Evolutionary conservation across 306 rosid species (phyloP), one percentile per base, ranked within the genome.

Genomic region (Notholithocarpus densiflorus): DNA sequence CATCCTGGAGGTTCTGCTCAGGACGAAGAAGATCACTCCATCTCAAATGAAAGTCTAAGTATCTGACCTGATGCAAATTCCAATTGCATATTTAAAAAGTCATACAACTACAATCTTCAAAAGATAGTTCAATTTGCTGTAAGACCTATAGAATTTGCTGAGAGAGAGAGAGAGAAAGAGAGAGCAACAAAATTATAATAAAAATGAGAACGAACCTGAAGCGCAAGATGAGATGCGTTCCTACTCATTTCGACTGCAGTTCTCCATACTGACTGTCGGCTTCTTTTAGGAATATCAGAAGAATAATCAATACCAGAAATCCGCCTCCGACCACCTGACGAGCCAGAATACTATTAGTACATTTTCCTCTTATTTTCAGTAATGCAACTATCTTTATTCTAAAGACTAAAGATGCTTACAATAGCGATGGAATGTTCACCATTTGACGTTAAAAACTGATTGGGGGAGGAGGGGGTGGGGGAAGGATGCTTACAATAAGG

Each of bases 11-110:
- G 75, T 85, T 95, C 87, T 89, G 96, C 83, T 96, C 99, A 0
- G 98, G 99, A 79, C 97, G 92, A 86, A 89, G 89, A 80, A 96
- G 91, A 80, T 93, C 99, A 91, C 77, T 84, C 99, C 99, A 96
- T 82, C 99, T 86, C 80, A 96, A 83, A 80, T 90, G 89, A 72
- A 75, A 83, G 87, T 96, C 99, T 56, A 96, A 86, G 87, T 81
- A 89, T 80, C 98, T 91, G 86, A 96, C 96, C 98, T 96, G 93
- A 82, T 79, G 79, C 71, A 91, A 85, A 82, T 72, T 77, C 84
- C 82, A 79, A 78, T 29, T 53, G 3, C 75, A 78, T 62, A 34
- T 31, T 75, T 61, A 75, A 21, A 43, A 62, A 59, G 73, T 78
- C 56, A 74, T 45, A 81, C 14, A 37, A 82, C 53, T 55, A 68